Percentiles rank a stretch among this genome's conserved stretches.
phyloP scores from a whole-genome alignment of 1,284 basidiomycete species.

The Malassezia restricta region DNA sequence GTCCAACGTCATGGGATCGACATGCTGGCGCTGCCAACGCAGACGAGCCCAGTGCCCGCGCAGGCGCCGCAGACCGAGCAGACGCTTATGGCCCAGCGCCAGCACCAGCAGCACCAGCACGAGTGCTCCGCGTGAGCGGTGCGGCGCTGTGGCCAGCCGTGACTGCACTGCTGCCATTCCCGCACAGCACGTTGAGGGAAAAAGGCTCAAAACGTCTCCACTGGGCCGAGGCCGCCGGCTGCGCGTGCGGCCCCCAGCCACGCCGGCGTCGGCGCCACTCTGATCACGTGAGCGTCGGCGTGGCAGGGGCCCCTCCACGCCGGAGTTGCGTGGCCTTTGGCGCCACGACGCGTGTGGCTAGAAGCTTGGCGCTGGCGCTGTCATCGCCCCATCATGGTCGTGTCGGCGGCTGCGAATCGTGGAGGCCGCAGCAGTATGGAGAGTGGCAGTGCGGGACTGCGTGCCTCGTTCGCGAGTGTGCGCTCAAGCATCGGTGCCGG shows the following conservation, averaged over 20 bases:
- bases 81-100: slow-evolving; percentile 7
- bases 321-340: too few species aligned
- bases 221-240: too few species aligned
- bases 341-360: too few species aligned
- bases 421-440: neutral
- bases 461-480: slow-evolving; percentile 1
- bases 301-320: too few species aligned
- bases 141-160: slow-evolving; percentile 1
- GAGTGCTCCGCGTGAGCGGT: neutral
- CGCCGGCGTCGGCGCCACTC: too few species aligned
- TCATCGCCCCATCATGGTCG: too few species aligned
- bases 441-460: neutral
- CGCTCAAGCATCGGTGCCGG: neutral
- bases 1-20: slow-evolving; percentile 5
- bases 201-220: too few species aligned
- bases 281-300: too few species aligned
- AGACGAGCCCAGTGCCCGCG: neutral
- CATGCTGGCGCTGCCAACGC: neutral
- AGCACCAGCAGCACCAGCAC: slow-evolving; percentile 8
- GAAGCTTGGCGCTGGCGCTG: too few species aligned
- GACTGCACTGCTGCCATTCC: slow-evolving; percentile 8
- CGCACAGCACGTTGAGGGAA: too few species aligned
- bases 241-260: too few species aligned
- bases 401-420: too few species aligned
- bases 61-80: neutral